These are phyloP conservation scores for Hypoxylon trugodes DNA, from an alignment of 495 filamentous ascomycete genomes.

Conservation along the genomic window DNA sequence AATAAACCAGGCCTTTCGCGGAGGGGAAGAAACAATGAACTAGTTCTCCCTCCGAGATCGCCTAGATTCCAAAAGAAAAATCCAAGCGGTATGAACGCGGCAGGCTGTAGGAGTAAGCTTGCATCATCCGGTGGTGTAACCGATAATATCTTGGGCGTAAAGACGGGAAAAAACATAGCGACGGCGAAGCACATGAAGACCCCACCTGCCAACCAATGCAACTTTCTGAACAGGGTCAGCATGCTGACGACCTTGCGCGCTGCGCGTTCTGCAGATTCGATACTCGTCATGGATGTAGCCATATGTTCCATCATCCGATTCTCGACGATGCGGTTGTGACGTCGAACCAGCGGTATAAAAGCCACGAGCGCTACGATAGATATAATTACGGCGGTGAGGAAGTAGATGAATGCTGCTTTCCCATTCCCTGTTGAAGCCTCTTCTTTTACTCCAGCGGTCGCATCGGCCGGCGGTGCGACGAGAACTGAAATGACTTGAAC, in stretches of 20 bases:
- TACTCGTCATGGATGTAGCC: constrained; percentile 52
- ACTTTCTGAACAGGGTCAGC: constrained; percentile 71
- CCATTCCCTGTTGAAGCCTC: constrained; percentile 44
- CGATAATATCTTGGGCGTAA: constrained; percentile 81
- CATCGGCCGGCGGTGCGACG: constrained; percentile 60
- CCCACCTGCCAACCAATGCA: constrained; percentile 72
- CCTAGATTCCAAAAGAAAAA: constrained; percentile 96
- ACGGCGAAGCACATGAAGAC: constrained; percentile 81
- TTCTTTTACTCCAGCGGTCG: constrained; percentile 5
- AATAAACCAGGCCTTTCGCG: constrained; percentile 67
- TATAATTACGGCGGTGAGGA: constrained; percentile 80
- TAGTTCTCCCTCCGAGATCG: constrained; percentile 77
- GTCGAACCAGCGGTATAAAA: constrained; percentile 58
- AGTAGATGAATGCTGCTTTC: constrained; percentile 87
- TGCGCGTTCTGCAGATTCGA: constrained; percentile 56
- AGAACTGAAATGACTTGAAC: constrained; percentile 86
- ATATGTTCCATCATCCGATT: constrained; percentile 48
- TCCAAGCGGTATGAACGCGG: constrained; percentile 85
- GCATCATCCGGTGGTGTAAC: constrained; percentile 62
- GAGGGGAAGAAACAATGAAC: constrained; percentile 68
- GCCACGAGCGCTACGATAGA: constrained; percentile 66
- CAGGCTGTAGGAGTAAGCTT: constrained; percentile 68
- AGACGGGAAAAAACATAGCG: constrained; percentile 95
- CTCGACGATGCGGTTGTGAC: constrained; percentile 53
- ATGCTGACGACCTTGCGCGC: constrained; percentile 70